Percentiles rank a stretch among this genome's conserved stretches.
Evolutionary conservation across 2,329 filamentous ascomycete genomes (phyloP).

Genomic region (Trichoderma guizhouense): DNA sequence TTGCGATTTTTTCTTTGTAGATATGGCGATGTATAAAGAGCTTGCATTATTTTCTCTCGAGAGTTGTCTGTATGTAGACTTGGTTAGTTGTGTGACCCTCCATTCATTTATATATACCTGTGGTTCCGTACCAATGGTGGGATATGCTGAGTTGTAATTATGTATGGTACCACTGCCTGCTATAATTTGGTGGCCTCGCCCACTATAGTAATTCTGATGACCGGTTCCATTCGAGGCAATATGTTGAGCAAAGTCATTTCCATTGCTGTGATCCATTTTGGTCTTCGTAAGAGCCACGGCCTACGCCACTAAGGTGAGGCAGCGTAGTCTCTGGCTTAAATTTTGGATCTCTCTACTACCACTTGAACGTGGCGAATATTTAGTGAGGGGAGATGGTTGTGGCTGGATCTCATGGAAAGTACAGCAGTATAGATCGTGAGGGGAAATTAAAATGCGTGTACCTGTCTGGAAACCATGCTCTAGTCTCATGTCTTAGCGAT

Average conservation of each 20-base stretch:
- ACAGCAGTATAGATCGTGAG: no score
- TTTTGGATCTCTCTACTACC: no score
- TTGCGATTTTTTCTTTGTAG: slow-evolving; percentile 27
- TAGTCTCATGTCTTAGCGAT: no score
- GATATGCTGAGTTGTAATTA: no score
- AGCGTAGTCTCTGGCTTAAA: fast-evolving
- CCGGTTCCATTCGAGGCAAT: not conserved
- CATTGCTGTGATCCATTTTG: not conserved
- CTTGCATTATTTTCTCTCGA: not conserved
- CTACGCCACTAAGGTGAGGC: fast-evolving
- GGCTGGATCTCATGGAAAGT: no score
- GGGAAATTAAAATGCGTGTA: no score
- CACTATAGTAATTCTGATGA: not conserved
- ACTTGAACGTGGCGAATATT: not conserved
- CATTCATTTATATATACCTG: no score
- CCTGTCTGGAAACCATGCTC: no score
- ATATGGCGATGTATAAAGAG: not conserved
- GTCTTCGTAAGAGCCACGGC: not conserved
- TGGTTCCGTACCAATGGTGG: not conserved
- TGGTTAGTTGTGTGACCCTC: no score
- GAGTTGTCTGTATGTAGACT: not conserved
- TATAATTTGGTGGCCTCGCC: not conserved
- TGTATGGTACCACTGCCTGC: not conserved
- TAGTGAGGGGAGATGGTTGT: not conserved
- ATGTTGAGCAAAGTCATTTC: not conserved